These are phyloP conservation scores for Candida pseudoglaebosa DNA, from an alignment of 805 yeast genomes.

Conservation along the genomic window DNA sequence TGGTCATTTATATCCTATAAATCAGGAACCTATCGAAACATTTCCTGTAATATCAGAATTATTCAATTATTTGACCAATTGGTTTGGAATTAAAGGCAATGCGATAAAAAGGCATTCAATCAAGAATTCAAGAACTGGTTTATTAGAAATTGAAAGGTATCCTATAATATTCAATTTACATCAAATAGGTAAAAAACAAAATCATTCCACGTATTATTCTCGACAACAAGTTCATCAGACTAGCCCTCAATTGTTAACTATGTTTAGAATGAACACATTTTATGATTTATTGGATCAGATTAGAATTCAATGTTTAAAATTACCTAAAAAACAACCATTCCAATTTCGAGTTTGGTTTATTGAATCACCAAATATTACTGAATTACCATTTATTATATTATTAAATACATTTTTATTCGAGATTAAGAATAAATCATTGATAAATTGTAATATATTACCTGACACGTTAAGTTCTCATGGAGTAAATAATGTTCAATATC, in stretches of 20 bases:
- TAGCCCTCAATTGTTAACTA: constrained; percentile 12
- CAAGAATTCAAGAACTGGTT: constrained; percentile 21
- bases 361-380: constrained; percentile 19
- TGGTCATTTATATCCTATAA: constrained; percentile 37
- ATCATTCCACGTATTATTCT: constrained; percentile 2
- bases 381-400: constrained; percentile 20
- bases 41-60: constrained; percentile 38
- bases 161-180: constrained; percentile 38
- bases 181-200: constrained; percentile 19
- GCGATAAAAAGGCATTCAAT: constrained; percentile 31
- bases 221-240: background rate
- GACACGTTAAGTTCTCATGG: constrained; percentile 29
- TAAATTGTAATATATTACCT: constrained; percentile 19
- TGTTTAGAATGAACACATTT: constrained; percentile 34
- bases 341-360: constrained; percentile 38
- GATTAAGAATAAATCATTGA: constrained; percentile 24
- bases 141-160: constrained; percentile 27
- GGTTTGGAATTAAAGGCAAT: constrained; percentile 51
- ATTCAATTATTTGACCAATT: constrained; percentile 41
- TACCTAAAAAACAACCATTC: constrained; percentile 11
- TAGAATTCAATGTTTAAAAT: constrained; percentile 18
- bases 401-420: constrained; percentile 25
- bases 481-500: constrained; percentile 19
- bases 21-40: constrained; percentile 14
- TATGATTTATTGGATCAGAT: constrained; percentile 27